phyloP scores from a whole-genome alignment of 2,329 filamentous ascomycete genomes.

The Arthroderma sp. region DNA sequence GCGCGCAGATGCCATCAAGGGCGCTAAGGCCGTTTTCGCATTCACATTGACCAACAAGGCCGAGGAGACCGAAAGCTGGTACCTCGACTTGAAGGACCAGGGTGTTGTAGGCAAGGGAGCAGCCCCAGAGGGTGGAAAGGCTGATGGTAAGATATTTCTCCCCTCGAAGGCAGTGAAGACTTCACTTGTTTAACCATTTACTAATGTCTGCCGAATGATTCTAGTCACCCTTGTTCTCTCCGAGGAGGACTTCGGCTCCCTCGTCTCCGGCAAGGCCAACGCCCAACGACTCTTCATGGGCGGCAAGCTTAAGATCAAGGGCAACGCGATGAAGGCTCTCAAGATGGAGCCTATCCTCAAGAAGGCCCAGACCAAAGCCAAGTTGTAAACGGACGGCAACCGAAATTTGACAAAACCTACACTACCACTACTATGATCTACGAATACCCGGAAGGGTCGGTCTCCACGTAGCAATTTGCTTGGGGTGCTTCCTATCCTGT shows the following conservation, averaged over 20 bases:
- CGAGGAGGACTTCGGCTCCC: constrained; percentile 73
- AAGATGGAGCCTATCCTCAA: constrained; percentile 89
- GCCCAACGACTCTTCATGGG: constrained; percentile 93
- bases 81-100: constrained; percentile 87
- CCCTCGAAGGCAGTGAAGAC: not conserved
- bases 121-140: constrained; percentile 57
- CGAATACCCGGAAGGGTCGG: no score
- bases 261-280: constrained; percentile 79
- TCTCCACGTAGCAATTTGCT: no score
- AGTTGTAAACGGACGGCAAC: constrained; percentile 45
- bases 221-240: constrained; percentile 73
- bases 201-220: not conserved
- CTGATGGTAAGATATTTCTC: constrained; percentile 50
- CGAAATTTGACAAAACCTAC: no score
- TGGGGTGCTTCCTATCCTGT: no score
- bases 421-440: no score
- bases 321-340: constrained; percentile 94
- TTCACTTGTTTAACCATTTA: constrained; percentile 3
- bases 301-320: constrained; percentile 97
- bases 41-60: constrained; percentile 83
- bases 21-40: constrained; percentile 73
- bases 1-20: constrained; percentile 77
- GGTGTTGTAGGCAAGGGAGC: constrained; percentile 68
- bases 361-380: constrained; percentile 72
- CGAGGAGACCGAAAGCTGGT: constrained; percentile 74